A percentile compares a stretch with the other conserved stretches of the same genome.
These are phyloP conservation scores for Pythium periplocum DNA, from an alignment of 352 stramenopile genomes.

Conservation along the genomic window DNA sequence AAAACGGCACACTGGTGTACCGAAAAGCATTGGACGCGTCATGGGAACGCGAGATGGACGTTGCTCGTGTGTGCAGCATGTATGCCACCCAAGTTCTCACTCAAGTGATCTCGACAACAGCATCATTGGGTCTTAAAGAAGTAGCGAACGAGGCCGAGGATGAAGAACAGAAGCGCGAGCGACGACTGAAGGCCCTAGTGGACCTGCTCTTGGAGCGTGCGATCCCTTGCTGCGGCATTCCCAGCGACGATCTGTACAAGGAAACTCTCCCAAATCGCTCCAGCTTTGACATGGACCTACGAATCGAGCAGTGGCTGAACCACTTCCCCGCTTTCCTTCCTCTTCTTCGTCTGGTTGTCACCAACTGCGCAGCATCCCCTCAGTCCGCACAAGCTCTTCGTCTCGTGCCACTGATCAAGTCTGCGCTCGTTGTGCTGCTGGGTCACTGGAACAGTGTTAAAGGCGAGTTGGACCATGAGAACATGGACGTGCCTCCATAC, in stretches of 20 bases:
- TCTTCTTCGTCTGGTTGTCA: slow-evolving; percentile 40
- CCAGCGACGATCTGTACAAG: slow-evolving; percentile 79
- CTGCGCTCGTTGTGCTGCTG: slow-evolving; percentile 61
- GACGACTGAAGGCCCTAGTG: slow-evolving; percentile 46
- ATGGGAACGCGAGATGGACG: slow-evolving; percentile 67
- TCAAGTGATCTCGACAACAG: slow-evolving; percentile 28
- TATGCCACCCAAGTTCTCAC: slow-evolving; percentile 47
- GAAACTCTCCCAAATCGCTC: slow-evolving; percentile 77
- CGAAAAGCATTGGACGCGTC: slow-evolving; percentile 68
- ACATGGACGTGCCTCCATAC: slow-evolving; percentile 76
- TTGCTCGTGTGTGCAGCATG: slow-evolving; percentile 47
- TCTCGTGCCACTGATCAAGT: slow-evolving; percentile 72
- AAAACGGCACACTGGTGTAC: slow-evolving; percentile 47
- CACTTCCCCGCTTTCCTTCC: slow-evolving; percentile 73
- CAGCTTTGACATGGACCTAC: slow-evolving; percentile 73
- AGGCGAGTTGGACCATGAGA: slow-evolving; percentile 49
- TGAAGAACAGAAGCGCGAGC: slow-evolving; percentile 37
- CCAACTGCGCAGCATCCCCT: slow-evolving; percentile 24
- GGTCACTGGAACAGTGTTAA: slow-evolving; percentile 84
- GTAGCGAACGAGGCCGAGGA: slow-evolving; percentile 4
- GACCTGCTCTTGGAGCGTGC: slow-evolving; percentile 70
- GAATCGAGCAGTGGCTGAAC: slow-evolving; percentile 81
- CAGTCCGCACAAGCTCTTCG: slow-evolving; percentile 41
- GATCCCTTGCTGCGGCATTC: slow-evolving; percentile 71
- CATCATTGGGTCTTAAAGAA: neutral